These are phyloP conservation scores for Neopestalotiopsis sp. DNA, from an alignment of 2,329 filamentous ascomycete genomes.

Conservation along the genomic window DNA sequence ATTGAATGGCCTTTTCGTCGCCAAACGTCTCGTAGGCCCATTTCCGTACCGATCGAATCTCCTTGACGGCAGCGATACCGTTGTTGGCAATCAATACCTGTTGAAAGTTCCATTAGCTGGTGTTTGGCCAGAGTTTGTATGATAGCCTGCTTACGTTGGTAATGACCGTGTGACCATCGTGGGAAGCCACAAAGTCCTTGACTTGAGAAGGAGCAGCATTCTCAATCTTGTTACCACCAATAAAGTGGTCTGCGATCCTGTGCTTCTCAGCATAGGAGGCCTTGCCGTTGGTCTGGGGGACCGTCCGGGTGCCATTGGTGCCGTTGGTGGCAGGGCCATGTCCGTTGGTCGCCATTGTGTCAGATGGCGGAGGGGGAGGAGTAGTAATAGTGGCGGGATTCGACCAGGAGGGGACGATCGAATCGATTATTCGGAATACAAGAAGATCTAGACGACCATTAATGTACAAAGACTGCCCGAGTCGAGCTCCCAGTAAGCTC, in stretches of 20 bases:
- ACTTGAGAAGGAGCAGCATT: slow-evolving; percentile 84
- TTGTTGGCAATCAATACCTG: slow-evolving; percentile 99
- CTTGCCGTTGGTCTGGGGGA: slow-evolving; percentile 61
- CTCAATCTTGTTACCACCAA: slow-evolving; percentile 87
- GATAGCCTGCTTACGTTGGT: slow-evolving; percentile 74
- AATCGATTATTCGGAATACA: slow-evolving; percentile 21
- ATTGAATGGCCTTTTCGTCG: slow-evolving; percentile 97
- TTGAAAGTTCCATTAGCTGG: slow-evolving; percentile 12
- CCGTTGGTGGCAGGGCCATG: slow-evolving; percentile 43
- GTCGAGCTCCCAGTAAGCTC: slow-evolving; percentile 20
- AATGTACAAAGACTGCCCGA: slow-evolving; percentile 20
- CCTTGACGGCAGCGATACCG: slow-evolving; percentile 98
- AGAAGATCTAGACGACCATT: slow-evolving; percentile 20
- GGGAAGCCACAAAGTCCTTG: slow-evolving; percentile 90
- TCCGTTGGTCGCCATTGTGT: slow-evolving; percentile 52
- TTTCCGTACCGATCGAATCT: slow-evolving; percentile 98
- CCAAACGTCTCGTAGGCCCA: slow-evolving; percentile 99
- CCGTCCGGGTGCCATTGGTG: slow-evolving; percentile 51
- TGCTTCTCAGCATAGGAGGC: slow-evolving; percentile 79
- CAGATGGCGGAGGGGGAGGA: slow-evolving; percentile 18
- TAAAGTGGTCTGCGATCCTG: slow-evolving; percentile 89
- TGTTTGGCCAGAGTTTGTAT: not conserved
- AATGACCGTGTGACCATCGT: slow-evolving; percentile 97
- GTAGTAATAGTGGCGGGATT: slow-evolving; percentile 17
- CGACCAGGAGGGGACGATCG: slow-evolving; percentile 12